These are phyloP conservation scores for Nicotiana tabacum DNA, from an alignment of 257 asterid genomes.

Conservation along the genomic window DNA sequence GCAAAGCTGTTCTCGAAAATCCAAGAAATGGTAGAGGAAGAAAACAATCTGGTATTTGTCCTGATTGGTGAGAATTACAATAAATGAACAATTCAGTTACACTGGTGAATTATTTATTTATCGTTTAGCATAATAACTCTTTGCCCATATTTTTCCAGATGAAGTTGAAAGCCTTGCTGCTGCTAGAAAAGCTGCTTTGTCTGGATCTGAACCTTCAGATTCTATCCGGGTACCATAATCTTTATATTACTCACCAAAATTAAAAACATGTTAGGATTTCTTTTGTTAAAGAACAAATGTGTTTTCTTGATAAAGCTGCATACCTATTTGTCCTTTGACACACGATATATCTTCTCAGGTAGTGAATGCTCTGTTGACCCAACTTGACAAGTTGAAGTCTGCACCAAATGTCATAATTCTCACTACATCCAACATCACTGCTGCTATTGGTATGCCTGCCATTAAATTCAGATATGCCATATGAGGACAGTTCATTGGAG, in stretches of 20 bases:
- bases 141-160: constrained; percentile 37
- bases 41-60: constrained; percentile 82
- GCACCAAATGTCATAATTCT: constrained; percentile 86
- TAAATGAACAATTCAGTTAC: constrained; percentile 8
- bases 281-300: constrained; percentile 14
- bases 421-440: constrained; percentile 95
- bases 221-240: constrained; percentile 75
- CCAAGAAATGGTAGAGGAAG: constrained; percentile 98
- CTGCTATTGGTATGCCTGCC: constrained; percentile 80
- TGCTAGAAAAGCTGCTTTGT: constrained; percentile 95
- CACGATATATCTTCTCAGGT: constrained; percentile 51
- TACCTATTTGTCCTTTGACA: constrained; percentile 16
- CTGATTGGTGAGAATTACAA: constrained; percentile 76
- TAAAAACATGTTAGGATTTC: background rate
- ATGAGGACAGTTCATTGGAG: background rate
- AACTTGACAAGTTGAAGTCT: constrained; percentile 87
- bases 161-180: constrained; percentile 99
- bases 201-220: constrained; percentile 99
- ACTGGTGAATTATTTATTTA: background rate
- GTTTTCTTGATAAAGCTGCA: constrained; percentile 8
- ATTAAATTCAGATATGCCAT: constrained; percentile 5
- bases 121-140: constrained; percentile 10
- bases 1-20: constrained; percentile 92
- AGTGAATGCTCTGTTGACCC: constrained; percentile 94
- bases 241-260: background rate